These are phyloP conservation scores for Inosperma sp. DNA, from an alignment of 768 basidiomycete species.

Conservation along the genomic window DNA sequence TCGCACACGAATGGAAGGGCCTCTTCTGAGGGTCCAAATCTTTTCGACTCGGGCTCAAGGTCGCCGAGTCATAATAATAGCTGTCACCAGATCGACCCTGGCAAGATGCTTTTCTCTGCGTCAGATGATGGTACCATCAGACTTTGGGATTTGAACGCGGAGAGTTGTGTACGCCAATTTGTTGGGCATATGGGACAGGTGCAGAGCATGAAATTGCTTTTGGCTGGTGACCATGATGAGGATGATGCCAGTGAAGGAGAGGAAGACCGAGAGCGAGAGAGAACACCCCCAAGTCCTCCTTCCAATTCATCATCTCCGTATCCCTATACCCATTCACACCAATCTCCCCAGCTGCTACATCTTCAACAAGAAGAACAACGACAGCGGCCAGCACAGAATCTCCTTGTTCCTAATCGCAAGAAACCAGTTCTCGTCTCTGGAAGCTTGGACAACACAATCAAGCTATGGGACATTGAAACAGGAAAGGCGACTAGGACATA, in stretches of 20 bases:
- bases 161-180: constrained; percentile 80
- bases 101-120: constrained; percentile 96
- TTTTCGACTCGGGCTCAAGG: no score
- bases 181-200: constrained; percentile 92
- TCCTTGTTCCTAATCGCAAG: constrained; percentile 31
- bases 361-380: neutral
- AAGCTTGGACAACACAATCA: constrained; percentile 92
- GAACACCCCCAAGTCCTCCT: neutral
- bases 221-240: constrained; percentile 53
- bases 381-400: constrained; percentile 8
- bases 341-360: no score
- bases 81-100: constrained; percentile 53
- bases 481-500: constrained; percentile 75
- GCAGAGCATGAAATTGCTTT: constrained; percentile 80
- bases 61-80: neutral
- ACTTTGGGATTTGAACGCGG: constrained; percentile 84
- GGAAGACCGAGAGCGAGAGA: neutral
- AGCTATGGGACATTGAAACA: constrained; percentile 91
- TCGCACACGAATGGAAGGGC: constrained; percentile 24
- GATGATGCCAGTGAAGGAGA: constrained; percentile 22
- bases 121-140: constrained; percentile 93
- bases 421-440: constrained; percentile 83
- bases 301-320: neutral
- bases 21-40: no score
- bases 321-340: no score